Evolutionary conservation across 176 grass and related monocot genomes (phyloP).

Genomic region (Zizania latifolia): DNA sequence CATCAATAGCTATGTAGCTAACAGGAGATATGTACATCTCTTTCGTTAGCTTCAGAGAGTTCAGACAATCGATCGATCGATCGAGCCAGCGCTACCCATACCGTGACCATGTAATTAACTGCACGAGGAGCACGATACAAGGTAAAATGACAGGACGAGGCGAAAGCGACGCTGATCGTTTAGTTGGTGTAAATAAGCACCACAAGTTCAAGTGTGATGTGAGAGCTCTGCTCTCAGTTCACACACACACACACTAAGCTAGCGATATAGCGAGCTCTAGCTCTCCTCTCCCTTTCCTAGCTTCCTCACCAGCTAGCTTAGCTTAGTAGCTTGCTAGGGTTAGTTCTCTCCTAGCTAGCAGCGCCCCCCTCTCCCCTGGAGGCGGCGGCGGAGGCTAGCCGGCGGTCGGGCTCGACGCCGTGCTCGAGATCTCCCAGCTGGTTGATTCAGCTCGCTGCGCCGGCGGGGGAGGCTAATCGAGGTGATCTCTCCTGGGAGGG

Average conservation of each 20-base stretch:
- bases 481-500: background rate
- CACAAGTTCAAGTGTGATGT: background rate
- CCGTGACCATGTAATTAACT: background rate
- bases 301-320: background rate
- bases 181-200: constrained; percentile 7
- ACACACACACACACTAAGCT: too few relatives aligned
- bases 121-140: background rate
- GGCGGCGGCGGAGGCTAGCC: background rate
- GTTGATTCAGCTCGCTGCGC: background rate
- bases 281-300: background rate
- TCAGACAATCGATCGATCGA: too few relatives aligned
- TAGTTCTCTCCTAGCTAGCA: too few relatives aligned
- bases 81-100: background rate
- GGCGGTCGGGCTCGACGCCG: background rate
- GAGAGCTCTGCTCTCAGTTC: background rate
- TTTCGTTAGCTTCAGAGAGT: too few relatives aligned
- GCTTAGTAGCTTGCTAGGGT: constrained; percentile 36
- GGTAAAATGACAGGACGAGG: constrained; percentile 25
- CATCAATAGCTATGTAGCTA: too few relatives aligned
- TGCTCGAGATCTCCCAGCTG: background rate
- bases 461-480: background rate
- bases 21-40: too few relatives aligned
- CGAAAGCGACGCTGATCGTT: constrained; percentile 33
- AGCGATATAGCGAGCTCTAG: background rate
- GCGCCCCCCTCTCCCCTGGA: too few relatives aligned